Evolutionary conservation across 2,329 filamentous ascomycete species (phyloP), one percentile per base, ranked within the genome.

Genomic region (Cladophialophora bantiana): DNA sequence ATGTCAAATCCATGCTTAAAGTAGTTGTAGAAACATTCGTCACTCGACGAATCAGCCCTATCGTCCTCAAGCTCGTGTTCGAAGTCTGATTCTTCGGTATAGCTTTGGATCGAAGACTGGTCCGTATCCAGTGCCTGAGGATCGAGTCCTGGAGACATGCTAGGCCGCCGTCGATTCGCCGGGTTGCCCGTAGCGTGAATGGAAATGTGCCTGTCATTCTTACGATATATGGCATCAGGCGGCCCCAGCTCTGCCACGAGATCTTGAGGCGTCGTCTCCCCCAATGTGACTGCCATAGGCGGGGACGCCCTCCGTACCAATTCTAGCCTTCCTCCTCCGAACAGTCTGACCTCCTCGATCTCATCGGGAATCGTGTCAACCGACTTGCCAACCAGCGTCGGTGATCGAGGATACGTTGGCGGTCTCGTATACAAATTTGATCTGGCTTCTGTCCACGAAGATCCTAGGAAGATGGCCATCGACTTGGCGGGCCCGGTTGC

Each of bases 1-100:
- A 97, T 86, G 77, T 99, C 95, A 75, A 99, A 96, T 1, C 95
- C 95, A 69, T 97, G 89, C 71, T 94, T 90, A 76, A 97, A 99
- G 77, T 99, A 99, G 77, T 98, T 98, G 80, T 95, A 97, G 77
- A 98, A 99, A 71, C 90, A 93, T 73, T 86, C 83, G 7, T 79
- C 76, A 2, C 79, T 76, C n/a, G 80, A 61, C 6, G 76, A 77
- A 5, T 78, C 76, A 42, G 83, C 79, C 76, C 96, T 92, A 3
- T 88, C 86, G 1, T 88, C 86, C 3, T 78, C 88, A 72, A 76
- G 83, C 81, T 70, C 83, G 35, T 79, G 70, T 35, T 91, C 90
- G 26, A 84, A 83, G 65, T 88, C 86, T 1, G 88, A 88, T 64
- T 88, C 88, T 74, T 93, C 90, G 0, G 89, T 90, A 34, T 85